Base-by-base conservation (phyloP, 352 stramenopile genomes). In the Phytophthora chlamydospora region DNA sequence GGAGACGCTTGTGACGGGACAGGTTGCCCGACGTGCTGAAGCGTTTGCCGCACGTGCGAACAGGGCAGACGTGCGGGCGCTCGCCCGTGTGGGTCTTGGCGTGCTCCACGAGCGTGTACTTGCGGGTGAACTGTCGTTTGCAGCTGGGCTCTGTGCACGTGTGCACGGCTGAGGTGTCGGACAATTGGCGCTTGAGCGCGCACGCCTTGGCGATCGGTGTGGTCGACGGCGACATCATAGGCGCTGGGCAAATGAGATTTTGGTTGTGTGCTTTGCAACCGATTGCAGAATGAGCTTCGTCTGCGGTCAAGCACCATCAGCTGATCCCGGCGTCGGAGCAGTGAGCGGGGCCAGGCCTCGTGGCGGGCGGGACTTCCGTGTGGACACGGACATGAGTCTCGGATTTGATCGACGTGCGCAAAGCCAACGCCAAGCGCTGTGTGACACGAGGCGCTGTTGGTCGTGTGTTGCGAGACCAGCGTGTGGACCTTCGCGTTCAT, bases 21-120 rank as follows among this genome's bases (percentile, higher is more conserved):
- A 77, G 53, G 44, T 80, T 80, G 41, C 72, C 72, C 9, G 64
- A 68, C 16, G 72, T 80, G 21, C 48, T 80, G 45, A 80, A 80
- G 21, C 68, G 62, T 54, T 77, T 80, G 46, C 56, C 72, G 34
- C 72, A 80, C 10, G 58, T 59, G 13, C 12, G 38, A 10, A 71
- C 56, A 5, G 50, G 44, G 46, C 72, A 80, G 19, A 75, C 60
- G 11, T 80, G 60, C 14, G 62, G 54, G 39, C 51, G 44, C 47
- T 80, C 65, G 36, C 50, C 58, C 19, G 67, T 78, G 49, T 67
- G 55, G 9, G 44, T 74, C 64, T 77, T 77, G 36, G 62, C 58
- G 51, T 77, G 68, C 45, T 74, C 59, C 17, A 52, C 63, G 31
- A 77, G 62, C 38, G 68, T 64, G 39, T 67, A 73, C 51, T 70